Percentiles rank a stretch among this genome's conserved stretches.
phyloP scores from a whole-genome alignment of 345 rosid genomes.

The Populus pruinosa region DNA sequence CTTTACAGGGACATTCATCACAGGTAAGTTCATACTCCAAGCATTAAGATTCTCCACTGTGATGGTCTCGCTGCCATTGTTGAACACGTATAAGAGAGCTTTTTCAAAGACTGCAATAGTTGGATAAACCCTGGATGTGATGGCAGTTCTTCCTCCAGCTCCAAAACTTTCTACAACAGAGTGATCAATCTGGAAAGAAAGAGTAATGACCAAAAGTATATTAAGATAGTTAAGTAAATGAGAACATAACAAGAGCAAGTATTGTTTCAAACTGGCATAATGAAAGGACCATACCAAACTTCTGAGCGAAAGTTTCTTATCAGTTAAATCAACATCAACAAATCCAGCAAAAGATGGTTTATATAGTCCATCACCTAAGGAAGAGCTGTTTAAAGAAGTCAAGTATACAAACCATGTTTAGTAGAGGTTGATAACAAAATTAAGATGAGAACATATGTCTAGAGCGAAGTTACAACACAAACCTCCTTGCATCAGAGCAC shows the following conservation, averaged over 20 bases:
- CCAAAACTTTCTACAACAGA: slow-evolving; percentile 80
- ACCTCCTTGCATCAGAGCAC: slow-evolving; percentile 86
- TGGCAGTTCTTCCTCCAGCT: slow-evolving; percentile 61
- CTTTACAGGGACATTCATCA: slow-evolving; percentile 20
- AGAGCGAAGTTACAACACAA: not conserved
- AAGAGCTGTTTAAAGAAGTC: slow-evolving; percentile 37
- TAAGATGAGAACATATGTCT: not conserved
- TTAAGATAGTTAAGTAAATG: not conserved
- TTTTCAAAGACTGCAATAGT: slow-evolving; percentile 37
- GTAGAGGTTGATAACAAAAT: not conserved
- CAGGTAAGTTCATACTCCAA: slow-evolving; percentile 74
- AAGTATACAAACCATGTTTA: not conserved
- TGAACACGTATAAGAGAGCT: slow-evolving; percentile 68
- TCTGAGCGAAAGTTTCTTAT: slow-evolving; percentile 57
- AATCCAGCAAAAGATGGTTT: slow-evolving; percentile 75
- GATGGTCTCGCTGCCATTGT: slow-evolving; percentile 57
- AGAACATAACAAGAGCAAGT: not conserved
- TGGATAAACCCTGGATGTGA: slow-evolving; percentile 79
- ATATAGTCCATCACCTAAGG: slow-evolving; percentile 39
- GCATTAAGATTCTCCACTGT: slow-evolving; percentile 56
- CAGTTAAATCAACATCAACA: slow-evolving; percentile 55
- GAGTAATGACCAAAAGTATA: not conserved
- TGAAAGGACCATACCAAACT: slow-evolving; percentile 43
- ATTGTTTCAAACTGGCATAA: not conserved
- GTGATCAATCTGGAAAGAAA: slow-evolving; percentile 51